phyloP scores from a whole-genome alignment of 2,329 filamentous ascomycete genomes.

The Claviceps pusilla region DNA sequence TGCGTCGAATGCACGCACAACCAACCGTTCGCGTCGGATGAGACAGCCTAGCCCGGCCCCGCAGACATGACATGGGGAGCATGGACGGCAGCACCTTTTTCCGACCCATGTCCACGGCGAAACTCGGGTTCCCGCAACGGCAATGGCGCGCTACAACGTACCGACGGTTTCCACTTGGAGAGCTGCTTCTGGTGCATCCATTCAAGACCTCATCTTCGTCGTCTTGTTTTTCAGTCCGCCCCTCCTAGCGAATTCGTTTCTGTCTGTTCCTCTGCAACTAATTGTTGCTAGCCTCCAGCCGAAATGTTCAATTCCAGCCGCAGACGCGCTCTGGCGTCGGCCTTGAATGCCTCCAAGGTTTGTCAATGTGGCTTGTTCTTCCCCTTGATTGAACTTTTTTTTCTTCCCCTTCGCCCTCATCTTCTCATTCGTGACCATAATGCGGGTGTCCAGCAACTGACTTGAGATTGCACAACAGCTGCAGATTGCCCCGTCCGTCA shows the following conservation, averaged over 20 bases:
- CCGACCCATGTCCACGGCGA: constrained; percentile 7
- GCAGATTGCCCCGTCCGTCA: constrained; percentile 30
- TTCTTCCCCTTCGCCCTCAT: not conserved
- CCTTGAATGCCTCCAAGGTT: constrained; percentile 65
- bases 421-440: constrained; percentile 2
- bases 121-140: constrained; percentile 8
- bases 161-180: constrained; percentile 9
- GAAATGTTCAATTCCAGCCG: constrained; percentile 82
- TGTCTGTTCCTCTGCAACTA: constrained; percentile 7
- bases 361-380: constrained; percentile 15
- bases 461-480: constrained; percentile 8
- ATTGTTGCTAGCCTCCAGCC: constrained; percentile 10
- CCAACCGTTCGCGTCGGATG: too few relatives aligned
- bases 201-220: constrained; percentile 4
- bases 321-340: constrained; percentile 65
- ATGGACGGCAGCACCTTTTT: constrained; percentile 5
- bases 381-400: constrained; percentile 3
- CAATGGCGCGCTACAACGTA: constrained; percentile 4
- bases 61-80: not conserved
- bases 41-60: not conserved
- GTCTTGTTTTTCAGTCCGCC: not conserved
- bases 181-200: constrained; percentile 4
- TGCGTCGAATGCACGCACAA: not conserved
- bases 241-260: constrained; percentile 7
- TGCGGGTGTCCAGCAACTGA: constrained; percentile 4